Conservation (phyloP, 208 protist species). For the Naegleria lovaniensis region DNA sequence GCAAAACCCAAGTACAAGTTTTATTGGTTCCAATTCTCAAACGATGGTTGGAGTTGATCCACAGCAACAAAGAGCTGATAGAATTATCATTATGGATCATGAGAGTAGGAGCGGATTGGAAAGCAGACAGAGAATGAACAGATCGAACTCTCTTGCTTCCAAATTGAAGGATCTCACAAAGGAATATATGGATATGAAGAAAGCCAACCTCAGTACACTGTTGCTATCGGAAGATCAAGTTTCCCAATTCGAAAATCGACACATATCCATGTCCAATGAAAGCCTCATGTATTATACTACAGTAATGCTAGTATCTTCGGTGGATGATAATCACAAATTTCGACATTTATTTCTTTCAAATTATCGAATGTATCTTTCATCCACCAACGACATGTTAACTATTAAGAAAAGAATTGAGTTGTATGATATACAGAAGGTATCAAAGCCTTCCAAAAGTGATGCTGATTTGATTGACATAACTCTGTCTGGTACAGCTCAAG, state of each 20-base stretch:
- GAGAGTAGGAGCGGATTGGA: not conserved
- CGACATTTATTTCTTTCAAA: not conserved
- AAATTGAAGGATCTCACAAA: not conserved
- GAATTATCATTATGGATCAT: not conserved
- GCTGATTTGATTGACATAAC: not conserved
- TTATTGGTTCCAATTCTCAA: not conserved
- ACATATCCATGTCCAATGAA: not conserved
- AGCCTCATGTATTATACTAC: not conserved
- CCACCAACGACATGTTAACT: not conserved
- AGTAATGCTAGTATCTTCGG: not conserved
- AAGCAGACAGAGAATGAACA: not conserved
- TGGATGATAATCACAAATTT: not conserved
- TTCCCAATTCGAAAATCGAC: not conserved
- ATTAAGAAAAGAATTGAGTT: not conserved
- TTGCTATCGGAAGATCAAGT: not conserved
- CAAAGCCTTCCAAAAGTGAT: not conserved
- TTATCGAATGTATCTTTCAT: not conserved
- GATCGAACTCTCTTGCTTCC: not conserved
- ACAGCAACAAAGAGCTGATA: not conserved
- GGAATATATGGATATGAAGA: not conserved
- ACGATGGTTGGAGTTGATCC: not conserved
- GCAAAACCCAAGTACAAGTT: not conserved
- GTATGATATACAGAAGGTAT: not conserved
- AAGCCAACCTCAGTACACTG: not conserved
- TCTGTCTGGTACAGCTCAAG: not conserved